Evolutionary conservation across 805 yeast species (phyloP), one percentile per base, ranked within the genome.

Genomic region (Brettanomyces nanus): DNA sequence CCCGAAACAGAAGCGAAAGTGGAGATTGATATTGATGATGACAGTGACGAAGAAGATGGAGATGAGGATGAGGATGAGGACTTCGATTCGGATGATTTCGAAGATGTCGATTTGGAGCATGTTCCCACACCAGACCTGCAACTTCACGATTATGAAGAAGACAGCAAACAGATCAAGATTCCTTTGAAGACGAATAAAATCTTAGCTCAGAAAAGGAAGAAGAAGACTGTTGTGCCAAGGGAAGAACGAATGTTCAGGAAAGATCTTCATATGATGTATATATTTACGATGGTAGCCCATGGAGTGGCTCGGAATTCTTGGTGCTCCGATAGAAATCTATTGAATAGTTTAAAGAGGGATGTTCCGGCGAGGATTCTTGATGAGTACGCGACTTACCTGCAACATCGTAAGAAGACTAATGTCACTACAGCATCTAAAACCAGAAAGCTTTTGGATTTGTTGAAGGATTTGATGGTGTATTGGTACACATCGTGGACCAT

Each of bases 281-380:
- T 90, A 2, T 62, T 73, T 13, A 58, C 70, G 19, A 72, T 85
- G 74, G 56, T 83, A 38, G 53, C 70, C 2, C 94, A 85, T 53
- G 92, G 87, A 0, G 65, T 66, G 0, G 49, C 75, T 3, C 68
- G 95, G 19, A 90, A 89, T 53, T 46, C 60, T 5, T 89, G 96
- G 96, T 71, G 86, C 43, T 74, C 73, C 41, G 73, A 75, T 43
- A 49, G 53, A 1, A 42, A 45, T 3, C 51, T 84, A 0, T 64
- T 68, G 14, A 37, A 47, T 14, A 45, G 48, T 7, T 56, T 86
- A 11, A 55, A 65, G 19, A 58, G 58, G 13, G 47, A 68, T 2
- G 64, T 85, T 0, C 77, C 92, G 0, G 58, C 59, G 0, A 56
- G 60, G 4, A 56, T 75, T 0, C 58, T 65, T 26, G 60, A 61